A percentile compares a stretch with the other conserved stretches of the same genome.
Conservation (phyloP, 805 yeast species). For the Yamadazyma philogaea region DNA sequence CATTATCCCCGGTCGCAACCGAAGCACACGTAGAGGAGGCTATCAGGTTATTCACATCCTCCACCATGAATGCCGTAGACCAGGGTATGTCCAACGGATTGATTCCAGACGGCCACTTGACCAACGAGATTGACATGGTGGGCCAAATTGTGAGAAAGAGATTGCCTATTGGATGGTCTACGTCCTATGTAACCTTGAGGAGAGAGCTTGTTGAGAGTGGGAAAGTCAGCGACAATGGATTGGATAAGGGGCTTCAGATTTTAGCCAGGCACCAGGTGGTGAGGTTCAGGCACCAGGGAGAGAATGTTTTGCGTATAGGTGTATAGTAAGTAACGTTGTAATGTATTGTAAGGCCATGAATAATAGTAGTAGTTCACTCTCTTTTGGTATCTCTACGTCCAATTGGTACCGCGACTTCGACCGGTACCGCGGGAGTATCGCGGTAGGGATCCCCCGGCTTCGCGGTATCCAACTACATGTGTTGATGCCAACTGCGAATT, state of each 20-base stretch:
- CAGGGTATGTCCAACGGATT: constrained; percentile 51
- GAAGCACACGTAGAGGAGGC: constrained; percentile 95
- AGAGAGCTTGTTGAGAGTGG: constrained; percentile 75
- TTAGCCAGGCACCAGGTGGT: constrained; percentile 86
- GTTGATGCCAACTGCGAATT: not conserved
- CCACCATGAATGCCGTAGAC: constrained; percentile 93
- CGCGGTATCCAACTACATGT: too few relatives aligned
- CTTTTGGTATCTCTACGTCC: too few relatives aligned
- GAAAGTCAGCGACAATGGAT: constrained; percentile 61
- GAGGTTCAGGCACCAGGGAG: constrained; percentile 83
- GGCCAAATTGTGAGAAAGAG: constrained; percentile 86
- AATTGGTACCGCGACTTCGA: too few relatives aligned
- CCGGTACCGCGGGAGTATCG: not conserved
- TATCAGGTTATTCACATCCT: constrained; percentile 87
- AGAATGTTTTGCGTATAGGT: constrained; percentile 73
- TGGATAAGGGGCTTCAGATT: constrained; percentile 78
- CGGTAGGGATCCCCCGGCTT: too few relatives aligned
- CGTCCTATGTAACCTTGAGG: constrained; percentile 78
- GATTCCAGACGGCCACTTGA: constrained; percentile 54
- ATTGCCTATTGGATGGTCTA: constrained; percentile 94
- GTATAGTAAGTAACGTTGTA: constrained; percentile 32
- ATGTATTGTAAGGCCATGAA: not conserved
- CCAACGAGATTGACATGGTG: constrained; percentile 70
- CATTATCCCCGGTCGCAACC: constrained; percentile 76
- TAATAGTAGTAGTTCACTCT: too few relatives aligned